These are phyloP conservation scores for Phytophthora foliorum DNA, from an alignment of 352 stramenopile species.

Conservation along the genomic window DNA sequence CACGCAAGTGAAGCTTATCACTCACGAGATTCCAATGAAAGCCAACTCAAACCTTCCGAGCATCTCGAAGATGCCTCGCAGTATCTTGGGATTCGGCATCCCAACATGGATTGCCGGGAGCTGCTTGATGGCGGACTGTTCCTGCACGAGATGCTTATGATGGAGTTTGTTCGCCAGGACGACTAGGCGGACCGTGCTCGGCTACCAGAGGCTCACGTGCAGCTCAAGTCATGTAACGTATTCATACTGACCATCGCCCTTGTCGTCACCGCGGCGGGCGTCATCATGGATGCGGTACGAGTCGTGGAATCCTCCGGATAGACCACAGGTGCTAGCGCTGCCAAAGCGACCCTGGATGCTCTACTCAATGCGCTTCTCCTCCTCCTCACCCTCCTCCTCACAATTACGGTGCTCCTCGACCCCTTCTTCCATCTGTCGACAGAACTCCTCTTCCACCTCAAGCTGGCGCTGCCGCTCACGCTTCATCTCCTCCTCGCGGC, in stretches of 20 bases:
- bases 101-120: slow-evolving; percentile 40
- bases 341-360: slow-evolving; percentile 40
- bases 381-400: slow-evolving; percentile 65
- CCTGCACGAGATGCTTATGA: slow-evolving; percentile 79
- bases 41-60: too few relatives aligned
- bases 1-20: too few relatives aligned
- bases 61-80: too few relatives aligned
- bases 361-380: slow-evolving; percentile 49
- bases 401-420: slow-evolving; percentile 46
- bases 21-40: too few relatives aligned
- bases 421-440: slow-evolving; percentile 72
- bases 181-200: slow-evolving; percentile 51
- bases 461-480: slow-evolving; percentile 62
- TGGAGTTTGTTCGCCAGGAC: slow-evolving; percentile 87
- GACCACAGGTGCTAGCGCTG: slow-evolving; percentile 39
- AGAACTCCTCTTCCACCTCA: slow-evolving; percentile 72
- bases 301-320: slow-evolving; percentile 18
- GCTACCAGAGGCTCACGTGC: slow-evolving; percentile 51
- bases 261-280: slow-evolving; percentile 43
- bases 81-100: too few relatives aligned
- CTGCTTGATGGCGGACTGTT: slow-evolving; percentile 79
- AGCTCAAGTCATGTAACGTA: slow-evolving; percentile 55
- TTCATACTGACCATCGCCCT: slow-evolving; percentile 61
- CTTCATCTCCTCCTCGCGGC: slow-evolving; percentile 68
- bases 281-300: slow-evolving; percentile 31